These are phyloP conservation scores for Pythium coloratum DNA, from an alignment of 352 stramenopile species.

Conservation along the genomic window DNA sequence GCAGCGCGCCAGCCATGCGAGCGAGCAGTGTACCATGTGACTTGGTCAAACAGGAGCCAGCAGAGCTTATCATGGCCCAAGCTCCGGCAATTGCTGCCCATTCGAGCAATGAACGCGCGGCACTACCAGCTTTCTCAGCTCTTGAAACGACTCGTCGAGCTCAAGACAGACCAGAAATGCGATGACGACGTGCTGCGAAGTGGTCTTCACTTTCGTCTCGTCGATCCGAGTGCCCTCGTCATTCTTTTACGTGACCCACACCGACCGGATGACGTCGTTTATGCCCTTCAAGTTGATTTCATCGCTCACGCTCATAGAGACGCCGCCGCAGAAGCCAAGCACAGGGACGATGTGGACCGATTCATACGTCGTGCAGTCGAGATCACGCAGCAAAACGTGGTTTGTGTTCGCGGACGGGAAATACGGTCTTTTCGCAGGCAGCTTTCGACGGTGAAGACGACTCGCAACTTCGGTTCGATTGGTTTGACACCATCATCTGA, in stretches of 20 bases:
- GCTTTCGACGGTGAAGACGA: slow-evolving; percentile 27
- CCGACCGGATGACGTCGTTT: slow-evolving; percentile 26
- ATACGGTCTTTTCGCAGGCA: slow-evolving; percentile 34
- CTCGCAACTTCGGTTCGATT: slow-evolving; percentile 35
- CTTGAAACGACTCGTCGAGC: slow-evolving; percentile 18
- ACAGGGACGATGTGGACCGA: background rate
- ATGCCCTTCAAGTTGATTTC: slow-evolving; percentile 46
- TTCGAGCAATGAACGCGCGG: slow-evolving; percentile 68
- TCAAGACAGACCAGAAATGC: background rate
- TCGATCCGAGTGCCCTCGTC: slow-evolving; percentile 38
- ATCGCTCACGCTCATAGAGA: background rate
- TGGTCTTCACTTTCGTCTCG: slow-evolving; percentile 18
- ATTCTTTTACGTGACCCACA: slow-evolving; percentile 34
- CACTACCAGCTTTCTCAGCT: slow-evolving; percentile 62
- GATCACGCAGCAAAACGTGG: slow-evolving; percentile 43
- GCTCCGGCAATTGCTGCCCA: slow-evolving; percentile 52
- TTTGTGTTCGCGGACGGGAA: slow-evolving; percentile 56
- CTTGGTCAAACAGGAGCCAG: slow-evolving; percentile 50
- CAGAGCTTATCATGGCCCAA: slow-evolving; percentile 51
- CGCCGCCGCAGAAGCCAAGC: background rate
- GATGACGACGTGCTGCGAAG: background rate
- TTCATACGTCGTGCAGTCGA: slow-evolving; percentile 41
- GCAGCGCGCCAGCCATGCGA: slow-evolving; percentile 29
- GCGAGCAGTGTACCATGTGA: slow-evolving; percentile 47
- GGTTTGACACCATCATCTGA: slow-evolving; percentile 55